Evolutionary conservation across 768 basidiomycete species (phyloP), one percentile per base, ranked within the genome.

Genomic region (Phallus indusiatus): DNA sequence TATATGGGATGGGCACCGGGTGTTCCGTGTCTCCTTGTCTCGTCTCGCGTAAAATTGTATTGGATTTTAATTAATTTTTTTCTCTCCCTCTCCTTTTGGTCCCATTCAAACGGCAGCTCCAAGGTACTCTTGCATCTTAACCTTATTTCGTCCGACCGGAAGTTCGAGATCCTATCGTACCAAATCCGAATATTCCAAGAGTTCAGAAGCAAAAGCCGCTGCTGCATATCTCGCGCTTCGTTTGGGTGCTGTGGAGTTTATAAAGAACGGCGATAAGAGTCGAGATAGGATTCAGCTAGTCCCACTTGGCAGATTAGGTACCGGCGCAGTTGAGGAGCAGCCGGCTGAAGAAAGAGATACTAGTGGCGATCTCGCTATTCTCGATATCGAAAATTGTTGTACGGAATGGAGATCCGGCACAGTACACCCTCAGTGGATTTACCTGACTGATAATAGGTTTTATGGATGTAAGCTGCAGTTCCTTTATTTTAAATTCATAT

Each of bases 81-180:
- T 36, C 22, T 9, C 50, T 37, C 20, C 18, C 42, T 17, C 36
- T 64, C 47, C 20, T 37, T 20, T 56, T 20, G 5, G 24, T 52
- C 22, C 16, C 20, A 17, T 14, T 59, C n/a, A n/a, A n/a, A n/a
- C n/a, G 53, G 8, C 60, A 22, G 17, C 24, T 2, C 8, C 64
- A 86, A 83, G 66, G 60, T 83, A 80, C 64, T 78, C 79, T 55
- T 85, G 85, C 63, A 81, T 82, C 53, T 66, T 86, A 46, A 83
- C 82, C 0, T 79, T 86, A 59, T 79, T 74, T 1, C 80, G 78
- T 20, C 82, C 81, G 0, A 74, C 79, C 34, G 83, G 81, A 17
- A 59, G 67, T 1, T 69, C 70, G 5, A 74, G 82, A 49, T 78
- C 80, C 0, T 86, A 85, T 70, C 74, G 76, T 22, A 81, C 82